A percentile compares a stretch with the other conserved stretches of the same genome.
phyloP scores from a whole-genome alignment of 2,329 filamentous ascomycete genomes.

The Tolypocladium tundrense region DNA sequence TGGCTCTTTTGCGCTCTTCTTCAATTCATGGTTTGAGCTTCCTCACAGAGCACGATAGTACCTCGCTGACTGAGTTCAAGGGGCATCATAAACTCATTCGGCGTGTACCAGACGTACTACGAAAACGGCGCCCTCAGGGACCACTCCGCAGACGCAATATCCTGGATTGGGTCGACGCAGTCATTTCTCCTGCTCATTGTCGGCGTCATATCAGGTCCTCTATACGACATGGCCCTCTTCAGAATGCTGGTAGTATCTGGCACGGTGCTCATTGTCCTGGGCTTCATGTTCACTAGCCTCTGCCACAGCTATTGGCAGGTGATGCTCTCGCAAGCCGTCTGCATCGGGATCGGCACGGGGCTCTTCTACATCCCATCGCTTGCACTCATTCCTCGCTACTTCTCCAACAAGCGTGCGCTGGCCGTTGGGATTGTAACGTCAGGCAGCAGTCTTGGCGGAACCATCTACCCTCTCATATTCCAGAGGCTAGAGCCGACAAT shows the following conservation, averaged over 20 bases:
- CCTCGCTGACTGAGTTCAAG: constrained; percentile 3
- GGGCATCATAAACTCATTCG: constrained; percentile 25
- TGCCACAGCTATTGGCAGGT: constrained; percentile 29
- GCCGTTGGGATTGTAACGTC: constrained; percentile 32
- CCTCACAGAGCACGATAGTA: background rate
- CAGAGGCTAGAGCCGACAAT: constrained; percentile 15
- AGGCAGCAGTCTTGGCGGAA: constrained; percentile 28
- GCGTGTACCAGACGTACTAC: constrained; percentile 26
- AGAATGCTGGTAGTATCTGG: constrained; percentile 20
- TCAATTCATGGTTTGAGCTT: background rate
- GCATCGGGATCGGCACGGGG: constrained; percentile 30
- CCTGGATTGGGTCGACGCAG: constrained; percentile 27
- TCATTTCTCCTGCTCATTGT: constrained; percentile 25
- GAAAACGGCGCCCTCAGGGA: constrained; percentile 12
- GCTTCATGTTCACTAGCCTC: constrained; percentile 27
- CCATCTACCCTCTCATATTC: constrained; percentile 27
- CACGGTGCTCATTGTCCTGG: constrained; percentile 22
- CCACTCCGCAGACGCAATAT: constrained; percentile 16
- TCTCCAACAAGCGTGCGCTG: constrained; percentile 21
- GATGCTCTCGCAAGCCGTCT: constrained; percentile 30
- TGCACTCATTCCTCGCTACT: constrained; percentile 27
- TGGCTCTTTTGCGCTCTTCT: background rate
- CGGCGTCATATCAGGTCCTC: constrained; percentile 25
- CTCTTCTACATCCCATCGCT: constrained; percentile 27
- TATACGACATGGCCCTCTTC: constrained; percentile 29